These are phyloP conservation scores for Halophytophthora batemanensis DNA, from an alignment of 352 stramenopile genomes.

Conservation along the genomic window DNA sequence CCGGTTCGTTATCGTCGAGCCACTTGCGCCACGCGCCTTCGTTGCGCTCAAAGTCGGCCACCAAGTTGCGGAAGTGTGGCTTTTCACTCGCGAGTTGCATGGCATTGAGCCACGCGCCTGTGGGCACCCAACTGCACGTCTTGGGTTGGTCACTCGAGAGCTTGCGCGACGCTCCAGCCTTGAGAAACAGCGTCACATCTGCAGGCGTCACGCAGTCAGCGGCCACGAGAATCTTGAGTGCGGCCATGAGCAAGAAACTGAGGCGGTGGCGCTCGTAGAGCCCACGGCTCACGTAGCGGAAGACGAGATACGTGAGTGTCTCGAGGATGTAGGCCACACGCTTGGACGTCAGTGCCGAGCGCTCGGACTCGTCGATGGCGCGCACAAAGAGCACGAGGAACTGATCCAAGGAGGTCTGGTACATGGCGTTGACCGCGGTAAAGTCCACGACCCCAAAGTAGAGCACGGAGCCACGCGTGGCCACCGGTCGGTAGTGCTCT, in stretches of 20 bases:
- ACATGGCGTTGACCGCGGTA: slow-evolving; percentile 87
- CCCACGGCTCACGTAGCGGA: slow-evolving; percentile 72
- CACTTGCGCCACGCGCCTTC: slow-evolving; percentile 69
- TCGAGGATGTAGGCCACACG: slow-evolving; percentile 88
- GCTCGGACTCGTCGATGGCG: slow-evolving; percentile 81
- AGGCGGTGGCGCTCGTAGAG: slow-evolving; percentile 74
- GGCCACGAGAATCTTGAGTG: slow-evolving; percentile 75
- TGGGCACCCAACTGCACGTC: slow-evolving; percentile 69
- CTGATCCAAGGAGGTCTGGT: slow-evolving; percentile 89
- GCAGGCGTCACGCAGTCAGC: slow-evolving; percentile 45
- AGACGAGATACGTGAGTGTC: slow-evolving; percentile 80
- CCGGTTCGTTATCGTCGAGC: slow-evolving; percentile 81
- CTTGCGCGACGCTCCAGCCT: slow-evolving; percentile 64
- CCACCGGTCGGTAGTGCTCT: slow-evolving; percentile 89
- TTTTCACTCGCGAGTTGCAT: slow-evolving; percentile 71
- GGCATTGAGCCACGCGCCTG: slow-evolving; percentile 61
- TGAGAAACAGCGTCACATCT: slow-evolving; percentile 73
- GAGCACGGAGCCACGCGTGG: slow-evolving; percentile 79
- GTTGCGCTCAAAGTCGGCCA: slow-evolving; percentile 64
- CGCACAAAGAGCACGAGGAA: slow-evolving; percentile 87
- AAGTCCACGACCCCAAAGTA: slow-evolving; percentile 92
- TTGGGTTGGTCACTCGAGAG: slow-evolving; percentile 65
- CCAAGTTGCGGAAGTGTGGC: slow-evolving; percentile 54
- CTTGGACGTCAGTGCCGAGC: slow-evolving; percentile 73
- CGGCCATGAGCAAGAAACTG: slow-evolving; percentile 69